Conservation (phyloP, 371 early-diverging fungal species). For the Coemansia sp. region DNA sequence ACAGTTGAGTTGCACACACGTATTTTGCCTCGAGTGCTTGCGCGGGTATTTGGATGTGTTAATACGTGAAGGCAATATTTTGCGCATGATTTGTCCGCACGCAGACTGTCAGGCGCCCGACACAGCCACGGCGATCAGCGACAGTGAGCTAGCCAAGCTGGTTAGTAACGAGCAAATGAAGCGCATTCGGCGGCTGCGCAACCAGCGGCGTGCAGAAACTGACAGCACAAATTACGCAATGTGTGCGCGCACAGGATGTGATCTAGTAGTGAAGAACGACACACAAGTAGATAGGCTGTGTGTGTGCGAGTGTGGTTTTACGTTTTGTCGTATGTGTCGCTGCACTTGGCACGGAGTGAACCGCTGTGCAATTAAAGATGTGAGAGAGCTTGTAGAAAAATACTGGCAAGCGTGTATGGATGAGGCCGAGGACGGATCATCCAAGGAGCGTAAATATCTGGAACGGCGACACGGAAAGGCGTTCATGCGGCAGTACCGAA, state of each 20-base stretch:
- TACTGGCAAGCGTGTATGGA: neutral
- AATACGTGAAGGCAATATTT: neutral
- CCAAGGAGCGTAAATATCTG: neutral
- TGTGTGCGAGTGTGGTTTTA: neutral
- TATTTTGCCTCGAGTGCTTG: constrained; percentile 51
- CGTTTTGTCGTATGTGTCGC: neutral
- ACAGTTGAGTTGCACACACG: constrained; percentile 51
- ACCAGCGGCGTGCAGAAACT: neutral
- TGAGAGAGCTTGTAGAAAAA: neutral
- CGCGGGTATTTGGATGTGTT: neutral
- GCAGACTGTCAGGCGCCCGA: neutral
- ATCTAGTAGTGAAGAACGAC: neutral
- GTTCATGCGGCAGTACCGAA: neutral
- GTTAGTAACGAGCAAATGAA: neutral
- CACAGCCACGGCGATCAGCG: neutral
- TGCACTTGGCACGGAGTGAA: neutral
- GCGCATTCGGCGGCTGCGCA: neutral
- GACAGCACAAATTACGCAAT: neutral
- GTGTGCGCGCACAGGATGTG: neutral
- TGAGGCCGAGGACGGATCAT: neutral
- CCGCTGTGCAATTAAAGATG: neutral
- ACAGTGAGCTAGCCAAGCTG: neutral
- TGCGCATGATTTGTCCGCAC: neutral
- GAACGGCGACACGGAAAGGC: neutral
- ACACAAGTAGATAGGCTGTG: neutral